A percentile compares a stretch with the other conserved stretches of the same genome.
These are phyloP conservation scores for Phaeosphaeriaceae sp. DNA, from an alignment of 2,329 filamentous ascomycete species.

Conservation along the genomic window DNA sequence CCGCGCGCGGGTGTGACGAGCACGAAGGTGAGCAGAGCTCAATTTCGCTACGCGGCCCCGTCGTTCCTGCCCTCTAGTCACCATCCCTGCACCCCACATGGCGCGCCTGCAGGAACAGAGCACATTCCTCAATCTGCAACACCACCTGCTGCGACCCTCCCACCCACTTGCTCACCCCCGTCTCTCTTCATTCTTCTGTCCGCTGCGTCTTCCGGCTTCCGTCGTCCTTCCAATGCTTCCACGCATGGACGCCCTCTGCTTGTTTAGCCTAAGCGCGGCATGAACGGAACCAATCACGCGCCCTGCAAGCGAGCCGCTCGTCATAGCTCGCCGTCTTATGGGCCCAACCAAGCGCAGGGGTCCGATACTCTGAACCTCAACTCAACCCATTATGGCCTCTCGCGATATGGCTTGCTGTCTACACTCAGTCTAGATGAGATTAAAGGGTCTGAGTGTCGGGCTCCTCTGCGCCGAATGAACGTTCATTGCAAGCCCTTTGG, in stretches of 20 bases:
- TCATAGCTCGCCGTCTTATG: conserved; percentile 28
- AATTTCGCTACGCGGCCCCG: conserved; percentile 40
- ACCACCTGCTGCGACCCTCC: conserved; percentile 22
- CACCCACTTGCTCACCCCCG: conserved; percentile 19
- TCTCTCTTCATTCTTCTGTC: background rate
- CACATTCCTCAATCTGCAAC: conserved; percentile 38
- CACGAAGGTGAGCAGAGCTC: conserved; percentile 39
- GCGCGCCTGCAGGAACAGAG: conserved; percentile 25
- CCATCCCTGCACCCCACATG: conserved; percentile 46
- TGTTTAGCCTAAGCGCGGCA: conserved; percentile 34
- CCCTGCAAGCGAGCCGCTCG: too few species aligned
- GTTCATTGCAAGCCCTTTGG: conserved; percentile 11
- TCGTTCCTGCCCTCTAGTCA: conserved; percentile 13
- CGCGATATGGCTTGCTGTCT: conserved; percentile 17
- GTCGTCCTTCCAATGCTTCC: background rate
- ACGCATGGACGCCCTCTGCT: conserved; percentile 9
- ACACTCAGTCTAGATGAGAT: conserved; percentile 33
- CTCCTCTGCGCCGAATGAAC: conserved; percentile 19
- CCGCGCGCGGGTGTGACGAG: conserved; percentile 25
- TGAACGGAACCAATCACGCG: too few species aligned
- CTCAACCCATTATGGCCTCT: conserved; percentile 31
- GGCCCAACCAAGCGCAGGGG: conserved; percentile 13
- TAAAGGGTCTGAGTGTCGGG: conserved; percentile 37
- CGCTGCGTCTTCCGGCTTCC: background rate
- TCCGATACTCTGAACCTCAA: conserved; percentile 32